Evolutionary conservation across 73 alveolate species (phyloP), one percentile per base, ranked within the genome.

Genomic region (Paramecium biaurelia): DNA sequence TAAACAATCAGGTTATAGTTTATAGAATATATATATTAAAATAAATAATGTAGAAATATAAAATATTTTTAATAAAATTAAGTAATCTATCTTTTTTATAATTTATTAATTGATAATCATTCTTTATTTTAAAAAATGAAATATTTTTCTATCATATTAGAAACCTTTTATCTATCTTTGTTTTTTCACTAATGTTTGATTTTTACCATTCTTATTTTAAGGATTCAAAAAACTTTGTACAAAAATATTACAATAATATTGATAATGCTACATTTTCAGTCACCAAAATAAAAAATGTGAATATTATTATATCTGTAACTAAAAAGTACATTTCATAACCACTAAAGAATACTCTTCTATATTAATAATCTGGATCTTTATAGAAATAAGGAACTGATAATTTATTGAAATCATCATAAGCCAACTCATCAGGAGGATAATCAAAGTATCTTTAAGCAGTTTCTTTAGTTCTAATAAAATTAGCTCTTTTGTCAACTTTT

Each of bases 161-260:
- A 74, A 96, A 96, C 85, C 99, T 93, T 87, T 95, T 89, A 56
- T 96, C 99, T 47, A 96, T 92, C 56, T 92, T 93, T 28, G 99
- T 96, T 85, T 94, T 96, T 45, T 82, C 93, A 18, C 98, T 93
- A 1, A 96, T 95, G 85, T 96, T 96, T 59, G 86, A 76, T 58
- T 93, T 96, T 30, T 97, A 97, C 43, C 95, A 92, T 70, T 85
- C 86, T 20, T 74, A 92, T 32, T 98, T 93, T 10, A 95, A 26
- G 85, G 63, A 95, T 76, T 67, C 92, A 47, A 94, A 68, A 6
- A 89, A 37, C 92, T 93, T 92, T 35, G 92, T 95, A 90, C 93
- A 87, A 45, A 96, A 92, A 86, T 94, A 96, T 41, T 98, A 95
- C 76, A 95, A 43, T 70, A 96, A 89, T 2, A 95, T 89, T 2